Evolutionary conservation across 1,139 yeast genomes (phyloP).

Genomic region (Kodamaea plutei): DNA sequence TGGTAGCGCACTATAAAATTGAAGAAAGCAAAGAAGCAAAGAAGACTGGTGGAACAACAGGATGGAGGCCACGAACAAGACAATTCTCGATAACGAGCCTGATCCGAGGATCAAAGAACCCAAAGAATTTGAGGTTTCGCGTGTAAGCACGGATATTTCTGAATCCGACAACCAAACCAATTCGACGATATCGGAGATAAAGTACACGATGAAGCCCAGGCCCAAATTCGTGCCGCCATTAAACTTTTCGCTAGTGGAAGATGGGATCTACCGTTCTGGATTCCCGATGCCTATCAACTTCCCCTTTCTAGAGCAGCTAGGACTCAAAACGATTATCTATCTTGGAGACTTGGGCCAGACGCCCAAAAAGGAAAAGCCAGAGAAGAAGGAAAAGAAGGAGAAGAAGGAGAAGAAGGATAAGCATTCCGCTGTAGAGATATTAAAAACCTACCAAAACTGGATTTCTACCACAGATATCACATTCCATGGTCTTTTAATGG

Average conservation of each 20-base stretch:
- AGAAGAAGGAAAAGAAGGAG: conserved; percentile 36
- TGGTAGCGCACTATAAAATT: too few relatives aligned
- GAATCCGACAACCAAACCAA: too few relatives aligned
- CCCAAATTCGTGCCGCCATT: conserved; percentile 73
- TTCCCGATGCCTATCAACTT: conserved; percentile 88
- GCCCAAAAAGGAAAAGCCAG: conserved; percentile 19
- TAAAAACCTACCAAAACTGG: conserved; percentile 58
- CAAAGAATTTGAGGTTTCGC: too few relatives aligned
- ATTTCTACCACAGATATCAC: conserved; percentile 52
- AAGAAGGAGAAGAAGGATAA: conserved; percentile 25
- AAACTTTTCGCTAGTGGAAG: conserved; percentile 84
- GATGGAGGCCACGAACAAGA: too few relatives aligned
- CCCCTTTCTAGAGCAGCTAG: conserved; percentile 66
- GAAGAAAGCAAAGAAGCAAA: too few relatives aligned
- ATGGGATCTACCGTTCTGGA: conserved; percentile 84
- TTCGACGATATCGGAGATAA: too few relatives aligned
- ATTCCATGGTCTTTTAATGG: conserved; percentile 61
- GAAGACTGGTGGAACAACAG: too few relatives aligned
- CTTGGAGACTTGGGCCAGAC: conserved; percentile 62
- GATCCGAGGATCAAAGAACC: too few relatives aligned
- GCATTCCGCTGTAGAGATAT: conserved; percentile 36
- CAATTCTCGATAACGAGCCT: too few relatives aligned
- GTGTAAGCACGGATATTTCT: too few relatives aligned
- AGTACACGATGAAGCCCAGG: conserved; percentile 11
- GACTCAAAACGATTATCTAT: conserved; percentile 74